A percentile compares a stretch with the other conserved stretches of the same genome.
These are phyloP conservation scores for Ephemerocybe angulata DNA, from an alignment of 768 basidiomycete species.

Conservation along the genomic window DNA sequence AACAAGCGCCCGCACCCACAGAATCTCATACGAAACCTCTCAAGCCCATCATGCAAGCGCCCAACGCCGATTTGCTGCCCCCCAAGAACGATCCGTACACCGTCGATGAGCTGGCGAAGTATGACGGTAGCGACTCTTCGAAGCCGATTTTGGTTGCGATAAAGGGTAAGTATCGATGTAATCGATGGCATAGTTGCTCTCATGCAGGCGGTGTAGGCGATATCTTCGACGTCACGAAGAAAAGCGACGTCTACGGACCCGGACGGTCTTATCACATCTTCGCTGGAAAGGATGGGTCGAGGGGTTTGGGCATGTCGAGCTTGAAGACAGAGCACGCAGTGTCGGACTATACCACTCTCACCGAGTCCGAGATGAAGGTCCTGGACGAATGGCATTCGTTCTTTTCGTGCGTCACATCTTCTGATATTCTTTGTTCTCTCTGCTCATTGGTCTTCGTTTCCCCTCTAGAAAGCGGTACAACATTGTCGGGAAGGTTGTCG, in stretches of 20 bases:
- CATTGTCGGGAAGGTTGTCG: constrained; percentile 69
- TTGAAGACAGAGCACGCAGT: constrained; percentile 83
- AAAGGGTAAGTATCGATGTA: constrained; percentile 79
- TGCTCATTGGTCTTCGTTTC: neutral
- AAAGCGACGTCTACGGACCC: constrained; percentile 84
- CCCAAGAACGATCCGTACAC: constrained; percentile 82
- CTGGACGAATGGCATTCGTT: constrained; percentile 89
- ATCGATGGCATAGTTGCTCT: too few species aligned
- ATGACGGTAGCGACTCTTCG: constrained; percentile 60
- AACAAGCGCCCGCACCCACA: constrained; percentile 16
- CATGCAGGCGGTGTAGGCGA: too few species aligned
- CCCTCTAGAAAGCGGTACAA: constrained; percentile 75
- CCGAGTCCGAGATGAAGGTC: constrained; percentile 69
- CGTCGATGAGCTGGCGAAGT: constrained; percentile 59
- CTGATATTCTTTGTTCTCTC: too few species aligned
- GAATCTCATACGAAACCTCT: constrained; percentile 27
- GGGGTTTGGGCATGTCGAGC: constrained; percentile 86
- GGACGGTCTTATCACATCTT: constrained; percentile 80
- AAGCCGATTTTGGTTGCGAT: constrained; percentile 90
- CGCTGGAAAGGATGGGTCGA: constrained; percentile 91
- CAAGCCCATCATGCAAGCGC: constrained; percentile 71
- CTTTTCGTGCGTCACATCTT: constrained; percentile 83
- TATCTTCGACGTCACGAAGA: constrained; percentile 85
- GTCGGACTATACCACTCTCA: constrained; percentile 76
- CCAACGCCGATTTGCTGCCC: constrained; percentile 54